Base-by-base conservation (phyloP, 306 rosid species). In the Glycine tomentella region DNA sequence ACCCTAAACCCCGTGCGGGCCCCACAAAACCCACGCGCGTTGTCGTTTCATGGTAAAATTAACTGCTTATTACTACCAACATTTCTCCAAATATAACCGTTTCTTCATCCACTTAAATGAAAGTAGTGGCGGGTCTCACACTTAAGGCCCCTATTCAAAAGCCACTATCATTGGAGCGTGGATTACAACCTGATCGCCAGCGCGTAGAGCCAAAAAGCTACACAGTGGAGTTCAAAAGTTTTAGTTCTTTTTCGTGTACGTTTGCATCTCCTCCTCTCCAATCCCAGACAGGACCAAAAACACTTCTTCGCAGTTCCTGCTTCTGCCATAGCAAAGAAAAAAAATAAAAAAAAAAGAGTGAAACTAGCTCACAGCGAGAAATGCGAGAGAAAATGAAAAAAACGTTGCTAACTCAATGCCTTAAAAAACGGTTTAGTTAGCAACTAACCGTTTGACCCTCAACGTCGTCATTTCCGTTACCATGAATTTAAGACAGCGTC, bases 401-500 rank as follows among this genome's bases (percentile, higher is more conserved):
- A 25, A 25, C 31, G 31, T 2, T 25, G 31, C 31, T 25, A 25
- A 36, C 40, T 36, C 40, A 36, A 84, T 87, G 87, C 17, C 48
- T 49, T 69, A n/a, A 1, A 3, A 25, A 77, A 61, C 73, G 42
- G 50, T 72, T 52, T 46, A 53, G 76, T 66, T 64, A 49, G 51
- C 63, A 40, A 69, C 48, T 12, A 50, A 2, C 69, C 40, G 46
- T 63, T 59, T 57, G 0, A 58, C 14, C 65, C 42, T 14, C n/a
- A n/a, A 9, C 20, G 49, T 9, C 33, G 3, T 40, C 3, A 34
- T 69, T 69, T 84, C 72, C 1, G 46, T 74, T 72, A 69, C 7
- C 14, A 87, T 87, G 90, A 14, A 74, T 31, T 46, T 64, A 7
- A 57, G 90, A 74, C 90, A 78, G 55, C 90, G 84, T 10, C 82